Evolutionary conservation across 805 yeast genomes (phyloP).

Genomic region (Ogataea pilisensis): DNA sequence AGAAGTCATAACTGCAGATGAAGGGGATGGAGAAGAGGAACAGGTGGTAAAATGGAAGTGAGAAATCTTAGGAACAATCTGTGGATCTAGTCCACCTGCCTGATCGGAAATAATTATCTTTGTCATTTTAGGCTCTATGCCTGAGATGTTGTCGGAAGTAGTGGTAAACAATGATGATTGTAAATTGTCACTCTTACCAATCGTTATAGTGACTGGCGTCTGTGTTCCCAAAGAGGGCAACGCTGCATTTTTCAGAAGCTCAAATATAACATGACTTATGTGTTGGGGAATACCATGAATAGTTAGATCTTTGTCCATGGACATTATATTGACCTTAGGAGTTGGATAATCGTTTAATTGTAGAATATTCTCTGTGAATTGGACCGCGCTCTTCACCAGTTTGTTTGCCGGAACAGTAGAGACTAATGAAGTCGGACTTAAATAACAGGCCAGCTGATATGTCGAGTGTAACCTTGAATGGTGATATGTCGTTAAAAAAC

Average conservation of each 20-base stretch:
- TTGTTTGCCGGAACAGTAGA: constrained; percentile 9
- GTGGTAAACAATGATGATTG: no score
- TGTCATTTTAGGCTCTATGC: constrained; percentile 2
- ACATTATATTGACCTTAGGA: constrained; percentile 18
- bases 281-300: constrained; percentile 26
- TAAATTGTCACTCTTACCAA: background rate
- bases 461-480: constrained; percentile 23
- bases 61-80: constrained; percentile 23
- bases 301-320: background rate
- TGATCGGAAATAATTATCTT: constrained; percentile 23
- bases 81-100: constrained; percentile 28
- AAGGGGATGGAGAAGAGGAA: constrained; percentile 2
- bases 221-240: constrained; percentile 24
- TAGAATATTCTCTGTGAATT: constrained; percentile 21
- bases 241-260: constrained; percentile 28
- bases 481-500: constrained; percentile 24
- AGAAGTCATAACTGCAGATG: no score
- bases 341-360: constrained; percentile 28
- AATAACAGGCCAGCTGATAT: constrained; percentile 21
- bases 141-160: background rate
- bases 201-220: constrained; percentile 16
- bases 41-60: constrained; percentile 30
- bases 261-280: constrained; percentile 29
- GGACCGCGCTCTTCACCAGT: constrained; percentile 16
- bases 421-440: constrained; percentile 15